phyloP scores from a whole-genome alignment of 495 filamentous ascomycete genomes.

The Opeltia flavorubescens region DNA sequence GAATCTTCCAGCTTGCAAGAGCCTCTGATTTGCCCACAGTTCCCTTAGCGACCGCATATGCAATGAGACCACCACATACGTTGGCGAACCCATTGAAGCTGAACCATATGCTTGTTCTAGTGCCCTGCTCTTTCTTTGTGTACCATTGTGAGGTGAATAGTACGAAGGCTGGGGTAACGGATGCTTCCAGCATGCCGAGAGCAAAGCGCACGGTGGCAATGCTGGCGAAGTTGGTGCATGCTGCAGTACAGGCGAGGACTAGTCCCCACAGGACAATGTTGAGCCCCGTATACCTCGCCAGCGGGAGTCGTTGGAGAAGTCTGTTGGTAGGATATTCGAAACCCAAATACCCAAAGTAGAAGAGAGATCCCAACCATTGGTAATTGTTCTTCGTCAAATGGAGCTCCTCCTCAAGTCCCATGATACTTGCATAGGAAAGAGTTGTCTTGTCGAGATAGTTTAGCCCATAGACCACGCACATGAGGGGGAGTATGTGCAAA shows the following conservation, averaged over 20 bases:
- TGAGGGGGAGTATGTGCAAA: constrained; percentile 35
- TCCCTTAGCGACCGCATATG: constrained; percentile 14
- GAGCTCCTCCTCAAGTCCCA: constrained; percentile 32
- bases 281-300: constrained; percentile 37
- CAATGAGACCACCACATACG: constrained; percentile 22
- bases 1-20: constrained; percentile 27
- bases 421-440: constrained; percentile 37
- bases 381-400: constrained; percentile 32
- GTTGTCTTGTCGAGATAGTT: constrained; percentile 47
- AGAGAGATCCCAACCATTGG: constrained; percentile 38
- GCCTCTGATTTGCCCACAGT: constrained; percentile 22
- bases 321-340: constrained; percentile 43
- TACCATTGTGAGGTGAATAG: constrained; percentile 32
- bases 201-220: constrained; percentile 29
- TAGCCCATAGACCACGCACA: constrained; percentile 32
- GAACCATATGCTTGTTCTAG: constrained; percentile 29
- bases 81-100: constrained; percentile 30
- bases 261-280: constrained; percentile 30
- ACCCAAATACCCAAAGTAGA: constrained; percentile 38
- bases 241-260: constrained; percentile 27
- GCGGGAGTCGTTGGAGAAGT: constrained; percentile 44
- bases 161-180: constrained; percentile 31
- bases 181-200: constrained; percentile 29
- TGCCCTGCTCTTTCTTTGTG: constrained; percentile 30
- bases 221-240: constrained; percentile 24